Conservation (phyloP, 805 yeast genomes). For the Brettanomyces nanus region DNA sequence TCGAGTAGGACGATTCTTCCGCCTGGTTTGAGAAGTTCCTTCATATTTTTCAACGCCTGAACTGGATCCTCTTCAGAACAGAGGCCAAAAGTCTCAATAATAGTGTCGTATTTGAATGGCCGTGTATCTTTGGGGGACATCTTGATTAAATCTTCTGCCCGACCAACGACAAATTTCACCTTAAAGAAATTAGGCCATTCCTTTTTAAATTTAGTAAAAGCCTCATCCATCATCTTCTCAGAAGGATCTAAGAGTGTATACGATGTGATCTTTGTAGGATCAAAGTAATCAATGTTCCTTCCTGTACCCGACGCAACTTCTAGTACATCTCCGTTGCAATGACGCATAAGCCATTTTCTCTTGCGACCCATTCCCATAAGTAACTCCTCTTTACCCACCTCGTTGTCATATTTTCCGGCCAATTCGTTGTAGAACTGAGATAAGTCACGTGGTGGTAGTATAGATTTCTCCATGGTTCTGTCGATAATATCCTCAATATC, state of each 20-base stretch:
- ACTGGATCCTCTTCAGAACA: conserved; percentile 96
- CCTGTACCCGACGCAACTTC: conserved; percentile 98
- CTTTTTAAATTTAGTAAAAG: conserved; percentile 64
- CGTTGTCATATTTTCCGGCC: conserved; percentile 76
- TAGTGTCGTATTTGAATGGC: conserved; percentile 73
- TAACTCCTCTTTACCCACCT: conserved; percentile 67
- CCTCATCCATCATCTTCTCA: conserved; percentile 71
- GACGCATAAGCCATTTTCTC: conserved; percentile 74
- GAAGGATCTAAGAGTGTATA: conserved; percentile 85
- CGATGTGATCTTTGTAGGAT: conserved; percentile 52
- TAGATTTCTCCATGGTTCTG: conserved; percentile 27
- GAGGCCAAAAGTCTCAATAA: conserved; percentile 88
- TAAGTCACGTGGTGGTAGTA: conserved; percentile 71
- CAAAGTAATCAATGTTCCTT: conserved; percentile 72
- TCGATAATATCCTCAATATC: conserved; percentile 25
- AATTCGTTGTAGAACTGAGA: conserved; percentile 68
- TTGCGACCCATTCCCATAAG: conserved; percentile 50
- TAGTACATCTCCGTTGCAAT: conserved; percentile 78
- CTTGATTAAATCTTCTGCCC: conserved; percentile 70
- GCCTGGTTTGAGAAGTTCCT: conserved; percentile 67
- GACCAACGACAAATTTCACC: conserved; percentile 85
- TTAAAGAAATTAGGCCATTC: conserved; percentile 57
- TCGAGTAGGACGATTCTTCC: conserved; percentile 85
- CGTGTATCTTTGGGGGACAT: conserved; percentile 27
- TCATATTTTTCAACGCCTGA: conserved; percentile 67